Evolutionary conservation across 371 early-diverging fungal genomes (phyloP), one percentile per base, ranked within the genome.

Genomic region (Entomophthora muscae): DNA sequence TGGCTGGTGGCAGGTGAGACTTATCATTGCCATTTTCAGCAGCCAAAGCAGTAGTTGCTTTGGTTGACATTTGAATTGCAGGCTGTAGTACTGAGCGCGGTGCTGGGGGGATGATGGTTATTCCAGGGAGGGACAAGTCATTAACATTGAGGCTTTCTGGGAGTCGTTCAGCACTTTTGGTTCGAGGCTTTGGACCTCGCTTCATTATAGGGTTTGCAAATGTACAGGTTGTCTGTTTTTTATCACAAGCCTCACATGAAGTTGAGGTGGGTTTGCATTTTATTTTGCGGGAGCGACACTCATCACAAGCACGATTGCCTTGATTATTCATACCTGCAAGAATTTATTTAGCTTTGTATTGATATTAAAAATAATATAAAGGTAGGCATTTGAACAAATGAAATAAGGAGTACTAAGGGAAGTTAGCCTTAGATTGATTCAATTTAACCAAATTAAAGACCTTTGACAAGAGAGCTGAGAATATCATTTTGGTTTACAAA

Each of bases 261-360:
- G 27, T 31, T 12, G 28, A n/a, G 3, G 54, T 22, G 2, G 52
- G n/a, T 10, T 63, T 54, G n/a, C 63, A 63, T 22, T 32, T 63
- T 12, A 63, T 32, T 55, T 54, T 63, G 13, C 63, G 63, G 21
- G 32, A 23, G 5, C 63, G 52, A 22, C 63, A 63, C 2, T 63
- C 54, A 32, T 63, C 63, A 54, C 63, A 63, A 30, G 63, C 63
- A 12, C 63, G 53, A 33, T 33, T n/a, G n/a, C n/a, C n/a, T n/a
- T n/a, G n/a, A n/a, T n/a, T n/a, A n/a, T n/a, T n/a, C n/a, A n/a
- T n/a, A n/a, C n/a, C n/a, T n/a, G n/a, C n/a, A n/a, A n/a, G n/a
- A n/a, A n/a, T n/a, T n/a, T n/a, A n/a, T n/a, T n/a, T n/a, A n/a
- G n/a, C n/a, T n/a, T n/a, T n/a, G n/a, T n/a, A n/a, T n/a, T n/a